Evolutionary conservation across 1,284 basidiomycete genomes (phyloP).

Genomic region (Cryptococcus sp.): DNA sequence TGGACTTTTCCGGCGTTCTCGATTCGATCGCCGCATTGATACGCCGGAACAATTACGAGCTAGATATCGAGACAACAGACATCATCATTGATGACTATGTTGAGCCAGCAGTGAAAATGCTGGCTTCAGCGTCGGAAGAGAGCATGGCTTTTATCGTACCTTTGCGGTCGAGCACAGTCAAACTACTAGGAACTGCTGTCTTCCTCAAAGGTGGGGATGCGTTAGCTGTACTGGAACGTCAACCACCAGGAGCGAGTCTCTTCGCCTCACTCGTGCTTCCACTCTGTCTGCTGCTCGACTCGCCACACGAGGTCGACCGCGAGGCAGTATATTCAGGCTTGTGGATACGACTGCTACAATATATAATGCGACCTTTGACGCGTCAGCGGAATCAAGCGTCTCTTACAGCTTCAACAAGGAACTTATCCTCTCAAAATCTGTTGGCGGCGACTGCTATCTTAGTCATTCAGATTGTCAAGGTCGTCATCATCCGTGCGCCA

Average conservation of each 20-base stretch:
- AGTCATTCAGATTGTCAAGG: constrained; percentile 68
- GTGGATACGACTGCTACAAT: constrained; percentile 68
- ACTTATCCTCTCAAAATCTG: constrained; percentile 4
- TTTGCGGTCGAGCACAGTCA: constrained; percentile 58
- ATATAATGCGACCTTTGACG: constrained; percentile 56
- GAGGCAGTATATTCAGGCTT: constrained; percentile 57
- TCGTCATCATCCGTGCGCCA: constrained; percentile 63
- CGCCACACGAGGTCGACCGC: constrained; percentile 57
- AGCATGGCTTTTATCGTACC: constrained; percentile 59
- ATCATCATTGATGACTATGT: constrained; percentile 65
- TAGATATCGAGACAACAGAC: constrained; percentile 59
- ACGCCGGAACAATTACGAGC: constrained; percentile 57
- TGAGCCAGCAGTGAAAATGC: constrained; percentile 60
- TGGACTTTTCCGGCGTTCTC: constrained; percentile 67
- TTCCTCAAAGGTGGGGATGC: constrained; percentile 61
- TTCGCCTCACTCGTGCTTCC: constrained; percentile 63
- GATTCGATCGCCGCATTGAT: constrained; percentile 60
- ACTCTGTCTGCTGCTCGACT: constrained; percentile 61
- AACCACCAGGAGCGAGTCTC: constrained; percentile 61
- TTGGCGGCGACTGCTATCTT: constrained; percentile 49
- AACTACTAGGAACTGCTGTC: constrained; percentile 60
- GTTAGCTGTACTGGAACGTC: constrained; percentile 62
- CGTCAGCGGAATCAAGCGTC: constrained; percentile 12
- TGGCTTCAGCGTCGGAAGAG: constrained; percentile 60
- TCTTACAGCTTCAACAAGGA: background rate